Evolutionary conservation across 2,329 filamentous ascomycete genomes (phyloP), one percentile per base, ranked within the genome.

Genomic region (Penicillium polonicum): DNA sequence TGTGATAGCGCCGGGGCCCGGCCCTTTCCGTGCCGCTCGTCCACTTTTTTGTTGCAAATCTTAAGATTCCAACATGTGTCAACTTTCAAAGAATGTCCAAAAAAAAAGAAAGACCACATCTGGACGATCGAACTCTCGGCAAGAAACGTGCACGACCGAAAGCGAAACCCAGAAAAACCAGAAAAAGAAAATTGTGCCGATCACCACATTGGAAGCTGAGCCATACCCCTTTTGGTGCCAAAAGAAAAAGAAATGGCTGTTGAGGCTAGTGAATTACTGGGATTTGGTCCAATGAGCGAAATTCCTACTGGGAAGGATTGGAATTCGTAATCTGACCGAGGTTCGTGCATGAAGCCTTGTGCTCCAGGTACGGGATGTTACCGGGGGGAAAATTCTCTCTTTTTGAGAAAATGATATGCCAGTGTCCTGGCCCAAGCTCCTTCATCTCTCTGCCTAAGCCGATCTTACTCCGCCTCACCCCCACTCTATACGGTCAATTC

Each of bases 21-120:
- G 70, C 65, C 71, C 71, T 73, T 72, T 72, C 71, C 71, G 71
- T 73, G 61, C 70, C 70, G 71, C 62, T 66, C 58, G 62, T 64
- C 62, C 62, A 58, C 61, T 63, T 55, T 57, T 44, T 44, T 57
- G 42, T 38, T 55, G 27, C 44, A 48, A 52, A 59, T 45, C 48
- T 53, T 25, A 43, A 45, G 35, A 45, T 46, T 55, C 25, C 49
- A 41, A 54, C 55, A 50, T 35, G 29, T 59, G 48, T 44, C 48
- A 56, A 54, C 43, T 48, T 46, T 36, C 35, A 48, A 46, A 4
- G 5, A 7, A 17, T 13, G 15, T 25, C 35, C 19, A 35, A 51
- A 15, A 35, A 15, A 35, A 57, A 56, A 51, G 19, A 27, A 44
- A 17, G 35, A 53, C 48, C 42, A 45, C 9, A 55, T 44, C 19